A percentile compares a stretch with the other conserved stretches of the same genome.
These are phyloP conservation scores for Pythium phragmiticola DNA, from an alignment of 352 stramenopile genomes.

Conservation along the genomic window DNA sequence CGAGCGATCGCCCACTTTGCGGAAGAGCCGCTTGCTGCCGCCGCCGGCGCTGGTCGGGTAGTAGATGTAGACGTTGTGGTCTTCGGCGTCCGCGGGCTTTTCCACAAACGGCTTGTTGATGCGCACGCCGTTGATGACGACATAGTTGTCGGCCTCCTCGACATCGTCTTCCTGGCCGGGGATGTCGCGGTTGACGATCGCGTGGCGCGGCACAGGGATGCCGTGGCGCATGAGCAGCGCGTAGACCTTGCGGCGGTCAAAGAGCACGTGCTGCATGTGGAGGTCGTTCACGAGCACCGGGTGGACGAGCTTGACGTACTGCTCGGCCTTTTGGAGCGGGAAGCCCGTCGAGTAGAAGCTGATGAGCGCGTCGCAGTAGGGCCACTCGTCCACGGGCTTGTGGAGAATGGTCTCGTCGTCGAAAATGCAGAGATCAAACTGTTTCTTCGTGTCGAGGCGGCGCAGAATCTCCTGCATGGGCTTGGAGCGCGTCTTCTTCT, in stretches of 20 bases:
- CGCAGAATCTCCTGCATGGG: constrained; percentile 97
- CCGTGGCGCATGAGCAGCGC: constrained; percentile 92
- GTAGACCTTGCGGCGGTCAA: constrained; percentile 96
- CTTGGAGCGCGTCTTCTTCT: constrained; percentile 98
- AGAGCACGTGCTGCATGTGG: constrained; percentile 94
- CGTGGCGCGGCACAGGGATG: constrained; percentile 96
- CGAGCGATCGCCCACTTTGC: constrained; percentile 94
- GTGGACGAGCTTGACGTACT: constrained; percentile 94
- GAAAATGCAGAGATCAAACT: constrained; percentile 98
- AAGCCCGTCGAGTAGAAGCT: constrained; percentile 99
- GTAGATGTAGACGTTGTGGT: constrained; percentile 99
- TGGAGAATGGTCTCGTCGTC: constrained; percentile 96
- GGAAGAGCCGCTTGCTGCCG: constrained; percentile 98
- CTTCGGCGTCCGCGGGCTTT: constrained; percentile 98
- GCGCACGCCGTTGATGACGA: constrained; percentile 91
- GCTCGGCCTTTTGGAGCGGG: constrained; percentile 95
- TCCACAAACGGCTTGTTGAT: constrained; percentile 99
- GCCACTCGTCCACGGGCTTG: constrained; percentile 93
- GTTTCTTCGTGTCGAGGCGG: constrained; percentile 87
- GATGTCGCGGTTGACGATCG: constrained; percentile 93
- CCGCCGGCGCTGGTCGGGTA: constrained; percentile 97
- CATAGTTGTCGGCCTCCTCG: constrained; percentile 81
- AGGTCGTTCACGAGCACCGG: constrained; percentile 98
- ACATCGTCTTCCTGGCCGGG: constrained; percentile 68
- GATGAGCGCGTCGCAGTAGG: constrained; percentile 97